These are phyloP conservation scores for Teunomyces cretensis DNA, from an alignment of 805 yeast genomes.

Conservation along the genomic window DNA sequence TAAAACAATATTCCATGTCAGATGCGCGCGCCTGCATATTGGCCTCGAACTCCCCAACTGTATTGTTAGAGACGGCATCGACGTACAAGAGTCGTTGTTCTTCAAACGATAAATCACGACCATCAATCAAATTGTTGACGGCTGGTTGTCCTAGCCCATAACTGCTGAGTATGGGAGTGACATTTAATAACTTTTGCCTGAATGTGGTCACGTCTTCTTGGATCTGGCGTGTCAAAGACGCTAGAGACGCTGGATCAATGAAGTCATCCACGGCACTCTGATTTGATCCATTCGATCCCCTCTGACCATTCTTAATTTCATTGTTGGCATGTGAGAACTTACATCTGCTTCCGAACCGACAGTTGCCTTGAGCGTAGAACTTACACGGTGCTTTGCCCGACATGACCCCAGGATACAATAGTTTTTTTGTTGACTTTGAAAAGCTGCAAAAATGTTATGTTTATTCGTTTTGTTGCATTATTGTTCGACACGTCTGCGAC, in stretches of 20 bases:
- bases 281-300: neutral
- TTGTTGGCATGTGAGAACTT: conserved; percentile 6
- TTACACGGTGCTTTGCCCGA: conserved; percentile 6
- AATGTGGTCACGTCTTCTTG: neutral
- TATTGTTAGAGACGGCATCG: neutral
- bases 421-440: neutral
- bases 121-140: neutral
- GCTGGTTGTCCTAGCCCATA: neutral
- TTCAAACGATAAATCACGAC: neutral
- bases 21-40: neutral
- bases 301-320: neutral
- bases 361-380: conserved; percentile 10
- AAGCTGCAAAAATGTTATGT: neutral
- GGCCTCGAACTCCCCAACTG: neutral
- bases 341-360: conserved; percentile 10
- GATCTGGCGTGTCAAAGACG: neutral
- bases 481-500: conserved; percentile 19
- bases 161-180: neutral
- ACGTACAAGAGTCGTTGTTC: neutral
- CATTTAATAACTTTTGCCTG: neutral
- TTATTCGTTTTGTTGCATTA: conserved; percentile 7
- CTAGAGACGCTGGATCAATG: neutral
- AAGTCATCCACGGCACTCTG: neutral
- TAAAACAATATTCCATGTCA: neutral
- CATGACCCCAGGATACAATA: neutral